Evolutionary conservation across 1,284 basidiomycete genomes (phyloP), one percentile per base, ranked within the genome.

Genomic region (Pulveroboletus sp.): DNA sequence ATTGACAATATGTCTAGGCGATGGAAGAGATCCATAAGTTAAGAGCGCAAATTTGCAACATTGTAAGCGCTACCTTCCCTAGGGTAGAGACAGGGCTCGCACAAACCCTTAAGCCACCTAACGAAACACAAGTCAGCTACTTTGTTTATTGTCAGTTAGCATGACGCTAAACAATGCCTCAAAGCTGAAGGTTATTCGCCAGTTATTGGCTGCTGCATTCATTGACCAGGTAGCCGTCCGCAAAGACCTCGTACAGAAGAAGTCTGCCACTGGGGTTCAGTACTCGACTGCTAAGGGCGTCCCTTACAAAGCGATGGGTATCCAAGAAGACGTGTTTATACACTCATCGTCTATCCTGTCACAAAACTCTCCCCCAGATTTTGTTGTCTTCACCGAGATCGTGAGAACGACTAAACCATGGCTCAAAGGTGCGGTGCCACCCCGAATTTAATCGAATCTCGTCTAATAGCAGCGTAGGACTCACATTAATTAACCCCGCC

Each of bases 21-120:
- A 99, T 99, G 96, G 92, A 98, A 75, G 97, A 99, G 76, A 97
- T 98, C 42, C 96, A 96, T 74, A 98, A 99, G 73, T 81, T 99
- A n/a, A 86, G 96, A 39, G 81, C 85, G 0, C 97, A 98, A 68
- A 90, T 98, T 57, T 92, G 84, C 65, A 86, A 80, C 62, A 95
- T 97, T 51, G 90, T 95, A 2, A 80, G 83, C 54, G 75, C 81
- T 25, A 86, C 88, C 66, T 92, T 91, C 64, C 81, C 87, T 1
- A 81, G 79, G 7, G 73, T 81, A 9, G 80, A 87, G 56, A 76
- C 81, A 2, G 81, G 82, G 14, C 86, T 91, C 62, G 72, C 77
- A 5, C 77, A 79, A 5, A 84, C 86, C 56, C 76, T 94, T 14
- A 69, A 76, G 35, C 94, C 92, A 22, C 94, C 94, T 0, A 85